A percentile compares a stretch with the other conserved stretches of the same genome.
These are phyloP conservation scores for Aquilaria agallochum DNA, from an alignment of 441 rosid genomes.

Conservation along the genomic window DNA sequence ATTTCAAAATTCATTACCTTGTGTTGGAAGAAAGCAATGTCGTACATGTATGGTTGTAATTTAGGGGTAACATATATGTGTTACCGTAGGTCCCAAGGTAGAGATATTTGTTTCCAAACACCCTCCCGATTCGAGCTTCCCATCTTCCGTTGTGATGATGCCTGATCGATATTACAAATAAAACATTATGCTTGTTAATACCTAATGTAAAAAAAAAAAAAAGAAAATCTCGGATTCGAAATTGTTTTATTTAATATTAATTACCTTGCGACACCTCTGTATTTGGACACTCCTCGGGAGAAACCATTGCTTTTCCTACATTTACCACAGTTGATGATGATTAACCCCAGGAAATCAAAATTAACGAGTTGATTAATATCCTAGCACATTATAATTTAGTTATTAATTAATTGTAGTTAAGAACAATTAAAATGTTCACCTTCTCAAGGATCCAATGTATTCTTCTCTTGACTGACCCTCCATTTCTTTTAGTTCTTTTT, in stretches of 20 bases:
- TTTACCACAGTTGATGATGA: background rate
- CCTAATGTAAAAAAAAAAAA: background rate
- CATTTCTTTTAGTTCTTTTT: conserved; percentile 65
- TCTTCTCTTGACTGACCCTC: conserved; percentile 69
- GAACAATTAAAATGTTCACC: conserved; percentile 26
- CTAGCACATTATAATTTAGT: background rate
- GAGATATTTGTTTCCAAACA: conserved; percentile 87
- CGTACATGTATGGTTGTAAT: too few species aligned
- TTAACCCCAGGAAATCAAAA: conserved; percentile 1
- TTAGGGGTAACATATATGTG: too few species aligned
- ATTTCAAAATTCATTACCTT: background rate
- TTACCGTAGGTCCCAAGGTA: conserved; percentile 86
- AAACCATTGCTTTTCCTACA: conserved; percentile 89
- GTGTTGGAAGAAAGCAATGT: too few species aligned
- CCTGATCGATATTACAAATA: conserved; percentile 28
- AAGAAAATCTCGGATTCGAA: background rate
- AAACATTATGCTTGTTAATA: background rate
- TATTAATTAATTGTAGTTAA: background rate
- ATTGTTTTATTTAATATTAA: background rate
- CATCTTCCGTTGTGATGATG: conserved; percentile 97
- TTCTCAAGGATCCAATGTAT: conserved; percentile 74
- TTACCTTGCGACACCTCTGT: conserved; percentile 95
- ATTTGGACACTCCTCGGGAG: conserved; percentile 90
- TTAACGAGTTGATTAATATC: background rate
- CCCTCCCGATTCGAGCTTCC: conserved; percentile 96